Percentiles rank a stretch among this genome's conserved stretches.
These are phyloP conservation scores for Bimuria novae-zelandiae DNA, from an alignment of 2,329 filamentous ascomycete genomes.

Conservation along the genomic window DNA sequence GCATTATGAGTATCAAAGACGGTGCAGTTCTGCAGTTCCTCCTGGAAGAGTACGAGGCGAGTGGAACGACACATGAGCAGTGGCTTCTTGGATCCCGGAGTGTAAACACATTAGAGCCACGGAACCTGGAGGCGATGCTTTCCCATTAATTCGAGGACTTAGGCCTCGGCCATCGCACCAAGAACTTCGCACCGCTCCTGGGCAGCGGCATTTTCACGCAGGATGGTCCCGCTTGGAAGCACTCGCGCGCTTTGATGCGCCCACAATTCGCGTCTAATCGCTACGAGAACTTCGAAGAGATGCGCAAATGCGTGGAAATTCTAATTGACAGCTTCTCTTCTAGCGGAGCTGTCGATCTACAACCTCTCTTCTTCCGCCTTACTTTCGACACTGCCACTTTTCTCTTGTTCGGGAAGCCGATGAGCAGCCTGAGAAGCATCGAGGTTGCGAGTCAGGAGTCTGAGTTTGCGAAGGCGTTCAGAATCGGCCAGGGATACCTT, in stretches of 20 bases:
- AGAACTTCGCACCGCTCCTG: conserved; percentile 15
- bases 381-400: conserved; percentile 33
- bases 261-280: neutral
- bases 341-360: conserved; percentile 26
- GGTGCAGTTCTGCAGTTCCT: conserved; percentile 28
- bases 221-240: conserved; percentile 25
- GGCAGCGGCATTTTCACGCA: conserved; percentile 32
- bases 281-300: neutral
- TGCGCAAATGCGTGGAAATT: neutral
- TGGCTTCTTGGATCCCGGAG: conserved; percentile 1
- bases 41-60: conserved; percentile 36
- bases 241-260: neutral
- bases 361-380: conserved; percentile 39
- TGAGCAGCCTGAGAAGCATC: conserved; percentile 1
- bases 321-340: conserved; percentile 2
- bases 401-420: conserved; percentile 31
- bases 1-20: conserved; percentile 9
- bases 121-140: neutral
- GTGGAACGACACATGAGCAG: conserved; percentile 22
- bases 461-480: conserved; percentile 12
- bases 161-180: conserved; percentile 10
- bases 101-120: neutral
- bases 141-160: conserved; percentile 11
- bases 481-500: neutral
- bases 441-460: conserved; percentile 1